Base-by-base conservation (phyloP, 192 early-diverging fungal species). In the Linnemannia zychae region DNA sequence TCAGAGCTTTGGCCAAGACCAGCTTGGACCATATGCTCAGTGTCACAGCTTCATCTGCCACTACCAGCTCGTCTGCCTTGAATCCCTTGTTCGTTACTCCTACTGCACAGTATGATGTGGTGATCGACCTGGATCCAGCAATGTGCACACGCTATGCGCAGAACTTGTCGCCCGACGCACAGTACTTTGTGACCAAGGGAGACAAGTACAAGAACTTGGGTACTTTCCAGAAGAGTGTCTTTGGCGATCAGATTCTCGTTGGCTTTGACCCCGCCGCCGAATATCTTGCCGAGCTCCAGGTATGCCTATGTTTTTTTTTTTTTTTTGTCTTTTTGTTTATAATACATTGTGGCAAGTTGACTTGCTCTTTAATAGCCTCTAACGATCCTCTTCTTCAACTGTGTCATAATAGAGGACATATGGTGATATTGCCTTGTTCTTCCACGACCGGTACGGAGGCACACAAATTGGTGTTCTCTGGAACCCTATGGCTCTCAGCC, bases 61-160 rank as follows among this genome's bases (percentile, higher is more conserved):
- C 82, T 66, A 76, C 75, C 16, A 74, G 68, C 46, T 72, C 75
- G 5, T 77, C 67, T 73, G 88, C 74, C 68, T 77, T 65, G 70
- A 89, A 93, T 90, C 88, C 92, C 74, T 71, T 97, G 20, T 99
- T 98, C 89, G 88, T 95, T 9, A 92, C 96, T 11, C 95, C 96
- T n/a, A 88, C 95, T 20, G 72, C 81, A 37, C 95, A 95, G 68
- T 99, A 97, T 78, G 92, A 94, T 85, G 88, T 92, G 36, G 69
- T 99, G 20, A 90, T 99, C 71, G 89, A 92, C 67, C 88, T 99
- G 9, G 86, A 90, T 52, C 82, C 89, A 63, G 75, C 72, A 4
- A 50, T 90, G 63, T 95, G 95, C 74, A 90, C 92, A 13, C 87
- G 92, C 17, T 93, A 94, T 71, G 89, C 90, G 75, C 89, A 93